phyloP scores from a whole-genome alignment of 257 asterid species.

The Solanum gandarillasii region DNA sequence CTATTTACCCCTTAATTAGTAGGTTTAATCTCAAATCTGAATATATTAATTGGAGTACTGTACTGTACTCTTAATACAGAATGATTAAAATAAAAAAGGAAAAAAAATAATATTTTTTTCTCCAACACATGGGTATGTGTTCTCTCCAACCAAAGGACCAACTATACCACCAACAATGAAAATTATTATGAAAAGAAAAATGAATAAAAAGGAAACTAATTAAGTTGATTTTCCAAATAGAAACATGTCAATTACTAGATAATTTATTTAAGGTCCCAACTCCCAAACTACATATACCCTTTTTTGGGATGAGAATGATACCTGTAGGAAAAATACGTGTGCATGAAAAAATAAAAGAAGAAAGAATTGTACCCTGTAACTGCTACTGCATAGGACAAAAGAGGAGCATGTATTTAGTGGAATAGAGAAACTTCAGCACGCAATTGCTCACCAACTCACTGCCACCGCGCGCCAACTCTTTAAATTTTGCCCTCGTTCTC shows the following conservation, averaged over 20 bases:
- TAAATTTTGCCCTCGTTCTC: not conserved
- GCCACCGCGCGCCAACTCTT: not conserved
- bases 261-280: not conserved
- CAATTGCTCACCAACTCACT: constrained; percentile 11
- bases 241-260: not conserved
- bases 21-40: too few relatives aligned
- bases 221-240: not conserved
- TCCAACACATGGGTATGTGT: not conserved
- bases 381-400: not conserved
- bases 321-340: not conserved
- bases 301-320: not conserved
- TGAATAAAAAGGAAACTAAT: not conserved
- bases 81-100: not conserved
- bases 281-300: not conserved
- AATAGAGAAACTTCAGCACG: constrained; percentile 8
- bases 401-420: constrained; percentile 6
- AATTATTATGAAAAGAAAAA: not conserved
- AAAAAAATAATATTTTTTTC: not conserved
- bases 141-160: not conserved
- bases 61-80: not conserved
- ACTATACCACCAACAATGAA: not conserved
- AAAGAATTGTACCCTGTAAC: not conserved
- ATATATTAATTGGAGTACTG: not conserved
- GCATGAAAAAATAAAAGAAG: not conserved
- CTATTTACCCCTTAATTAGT: too few relatives aligned